Base-by-base conservation (phyloP, 2,329 filamentous ascomycete species). In the Xylaria hypoxylon region DNA sequence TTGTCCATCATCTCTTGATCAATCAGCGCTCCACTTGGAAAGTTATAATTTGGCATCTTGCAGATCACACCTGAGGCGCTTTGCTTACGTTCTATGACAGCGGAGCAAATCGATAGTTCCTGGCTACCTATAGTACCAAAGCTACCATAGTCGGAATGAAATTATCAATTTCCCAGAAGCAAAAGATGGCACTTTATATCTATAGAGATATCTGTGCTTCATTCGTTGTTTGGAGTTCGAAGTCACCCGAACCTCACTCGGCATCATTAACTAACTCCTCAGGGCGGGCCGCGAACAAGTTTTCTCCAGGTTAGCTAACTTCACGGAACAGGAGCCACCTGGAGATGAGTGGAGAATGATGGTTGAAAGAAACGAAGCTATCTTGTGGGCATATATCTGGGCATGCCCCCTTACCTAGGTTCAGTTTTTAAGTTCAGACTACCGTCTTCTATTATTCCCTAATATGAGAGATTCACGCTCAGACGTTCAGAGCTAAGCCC, bases 1-100 rank as follows among this genome's bases (percentile, higher is more conserved):
- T 13, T 59, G 55, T 17, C 51, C 17, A 63, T 40, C 47, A 56
- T n/a, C 47, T 58, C 35, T 55, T 48, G 52, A 57, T 61, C 58
- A 44, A 61, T 38, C 7, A 52, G 13, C 38, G 24, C 47, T 35
- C 47, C 59, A 59, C 53, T 42, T 11, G 7, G 8, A 13, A 19
- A n/a, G 31, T 26, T 28, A 53, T 33, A 52, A 33, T 40, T 59
- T 47, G 55, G 53, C 48, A 58, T 31, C 13, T 22, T 56, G 48
- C 38, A 56, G 47, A 52, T 56, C 38, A 38, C 15, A 45, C 19
- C 2, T 40, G 7, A 44, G 24, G 42, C 5, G 11, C 7, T 45
- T 33, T 28, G 13, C 35, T 47, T 53, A 22, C 45, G 10, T 38
- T 48, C 40, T 31, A 33, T 38, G 7, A 19, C 31, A 24, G 22